Base-by-base conservation (phyloP, 352 stramenopile species). In the Globisporangium cylindrosporum region DNA sequence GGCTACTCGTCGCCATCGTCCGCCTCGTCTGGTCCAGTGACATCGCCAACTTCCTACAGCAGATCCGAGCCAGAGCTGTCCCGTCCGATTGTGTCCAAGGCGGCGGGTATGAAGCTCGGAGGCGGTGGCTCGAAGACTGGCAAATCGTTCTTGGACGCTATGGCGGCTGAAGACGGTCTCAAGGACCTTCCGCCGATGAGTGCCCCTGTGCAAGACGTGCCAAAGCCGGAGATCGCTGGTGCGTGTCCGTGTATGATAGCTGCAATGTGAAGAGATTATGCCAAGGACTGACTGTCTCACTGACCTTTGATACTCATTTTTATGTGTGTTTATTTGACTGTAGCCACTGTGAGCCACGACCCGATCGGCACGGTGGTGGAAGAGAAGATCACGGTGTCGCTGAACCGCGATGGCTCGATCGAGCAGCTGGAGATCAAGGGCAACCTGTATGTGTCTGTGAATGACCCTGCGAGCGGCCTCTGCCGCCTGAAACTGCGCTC, bases 391-490 rank as follows among this genome's bases (percentile, higher is more conserved):
- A 93, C 84, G 55, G 88, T 96, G 22, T 68, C 88, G 66, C 69
- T 96, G 38, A 94, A 87, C 46, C 88, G 88, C 62, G 88, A 96
- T 56, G 88, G 88, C 24, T 78, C 85, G 46, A 71, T 94, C 25
- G 86, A 96, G 73, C 88, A 96, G 70, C 70, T 96, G 18, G 88
- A 96, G 71, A 80, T 96, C 53, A 96, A 96, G 78, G 88, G 88
- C 57, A 93, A 81, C 55, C 74, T 96, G 75, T 96, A 83, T 59
- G 86, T 96, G 68, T 89, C 85, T 18, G 82, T 93, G 34, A 94
- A 96, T 57, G 85, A 96, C 62, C 80, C 82, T 8, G 81, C 76
- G 43, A 89, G 81, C 51, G 83, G 78, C 4, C 82, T 74, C 56
- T 93, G 86, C 73, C 81, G 86, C 32, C 72, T 96, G 14, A 91